Evolutionary conservation across 106 monocot species (phyloP), one percentile per base, ranked within the genome.

Genomic region (Dactylorhiza incarnata): DNA sequence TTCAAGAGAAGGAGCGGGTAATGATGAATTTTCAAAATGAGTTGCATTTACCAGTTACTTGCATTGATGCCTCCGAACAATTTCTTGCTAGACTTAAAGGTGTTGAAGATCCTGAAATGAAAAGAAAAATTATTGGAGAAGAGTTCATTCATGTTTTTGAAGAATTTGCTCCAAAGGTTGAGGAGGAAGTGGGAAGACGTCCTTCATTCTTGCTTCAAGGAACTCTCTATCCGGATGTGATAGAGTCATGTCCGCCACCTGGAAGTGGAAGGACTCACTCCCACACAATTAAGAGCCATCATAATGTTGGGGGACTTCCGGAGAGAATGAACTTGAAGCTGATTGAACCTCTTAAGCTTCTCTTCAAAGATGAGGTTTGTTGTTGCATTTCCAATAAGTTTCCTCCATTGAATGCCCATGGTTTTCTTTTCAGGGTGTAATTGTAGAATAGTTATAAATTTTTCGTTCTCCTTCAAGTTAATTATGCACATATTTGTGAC

Each of bases 291-390:
- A 97, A 97, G 78, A 94, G 93, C 69, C 97, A 97, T 77, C 97
- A 94, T 75, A 97, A 97, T 86, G 97, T 97, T 75, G 97, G 97
- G 59, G 97, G 97, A 46, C 93, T 94, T 83, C 97, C 97, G 9
- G 86, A 89, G 69, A 89, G 69, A 68, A 97, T 97, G 97, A 93
- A 94, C 77, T 48, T 97, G 55, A 97, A 97, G 71, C 91, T 97
- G 43, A 97, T 97, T 59, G 93, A 97, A 58, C 97, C 97, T 52
- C 87, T 97, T 45, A 97, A 97, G 80, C 88, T 97, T 54, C 87
- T 97, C 49, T 97, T 97, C 81, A 97, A 94, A 81, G 97, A 97
- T 81, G 97, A 97, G 94, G 69, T 69, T 69, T 69, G 44, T 45
- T 46, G 5, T 2, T 45, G 69, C 43, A 46, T 13, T 46, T 17